Evolutionary conservation across 164 flowering plant genomes (phyloP), one percentile per base, ranked within the genome.

Genomic region (Amborella trichopoda): DNA sequence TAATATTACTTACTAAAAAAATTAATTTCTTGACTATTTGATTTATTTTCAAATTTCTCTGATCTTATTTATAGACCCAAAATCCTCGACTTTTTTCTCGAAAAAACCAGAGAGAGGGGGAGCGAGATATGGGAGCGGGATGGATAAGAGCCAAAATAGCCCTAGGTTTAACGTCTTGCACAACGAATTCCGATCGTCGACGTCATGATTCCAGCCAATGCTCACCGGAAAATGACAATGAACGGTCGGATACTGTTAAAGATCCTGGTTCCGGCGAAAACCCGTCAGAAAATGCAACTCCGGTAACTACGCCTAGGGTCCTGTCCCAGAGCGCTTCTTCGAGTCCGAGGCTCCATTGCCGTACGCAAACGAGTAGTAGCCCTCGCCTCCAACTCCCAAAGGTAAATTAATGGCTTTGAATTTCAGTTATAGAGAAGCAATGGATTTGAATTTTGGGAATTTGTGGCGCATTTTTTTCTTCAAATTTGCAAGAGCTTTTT

Each of bases 111-210:
- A n/a, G n/a, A n/a, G 34, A 30, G 34, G 11, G 14, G 34, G 11
- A 14, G 34, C 34, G 14, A 30, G 16, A 38, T 4, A 38, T 38
- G 41, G 41, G 41, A 38, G 20, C 41, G 41, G 41, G 41, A 16
- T 38, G 41, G 41, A 10, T 19, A 38, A 18, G 41, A 10, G 41
- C 41, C 1, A 18, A 22, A 2, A 38, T 38, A 18, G 41, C 41
- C 41, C 41, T 38, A 6, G 41, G 41, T 22, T 22, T 38, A 22
- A 38, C n/a, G 20, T 6, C 20, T 22, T 38, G 41, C 41, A 22
- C 41, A 22, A 38, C 41, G 41, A 6, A 18, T 19, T 33, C 37
- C 14, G 41, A 38, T 9, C 11, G 6, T 19, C 16, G 41, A 18
- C n/a, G 11, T 6, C 17, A 18, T 6, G 41, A 9, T 9, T 38